Percentiles rank a stretch among this genome's conserved stretches.
Conservation (phyloP, 805 yeast species). For the Ogataea minuta region DNA sequence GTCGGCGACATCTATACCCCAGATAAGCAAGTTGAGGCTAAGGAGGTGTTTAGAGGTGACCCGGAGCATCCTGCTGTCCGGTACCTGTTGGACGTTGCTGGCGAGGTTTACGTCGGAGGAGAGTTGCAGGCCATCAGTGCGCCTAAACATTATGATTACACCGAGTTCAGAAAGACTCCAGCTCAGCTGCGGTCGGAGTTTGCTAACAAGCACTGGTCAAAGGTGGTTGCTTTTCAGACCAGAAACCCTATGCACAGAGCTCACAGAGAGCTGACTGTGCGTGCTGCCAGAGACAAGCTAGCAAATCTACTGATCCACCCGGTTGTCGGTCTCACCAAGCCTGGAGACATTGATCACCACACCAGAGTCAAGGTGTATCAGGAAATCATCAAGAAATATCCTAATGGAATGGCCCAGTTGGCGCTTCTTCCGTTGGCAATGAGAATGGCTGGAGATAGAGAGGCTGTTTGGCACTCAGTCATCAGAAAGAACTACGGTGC, state of each 20-base stretch:
- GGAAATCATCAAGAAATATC: slow-evolving; percentile 88
- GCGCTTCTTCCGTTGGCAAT: slow-evolving; percentile 90
- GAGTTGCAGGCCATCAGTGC: slow-evolving; percentile 75
- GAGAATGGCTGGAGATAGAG: slow-evolving; percentile 99
- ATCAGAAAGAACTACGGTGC: slow-evolving; percentile 96
- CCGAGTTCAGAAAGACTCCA: slow-evolving; percentile 84
- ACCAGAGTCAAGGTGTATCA: slow-evolving; percentile 95
- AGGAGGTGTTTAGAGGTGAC: slow-evolving; percentile 90
- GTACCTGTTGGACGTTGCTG: slow-evolving; percentile 69
- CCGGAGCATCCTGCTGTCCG: slow-evolving; percentile 93
- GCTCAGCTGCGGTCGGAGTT: slow-evolving; percentile 87
- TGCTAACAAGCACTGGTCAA: slow-evolving; percentile 74
- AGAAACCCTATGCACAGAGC: slow-evolving; percentile 99
- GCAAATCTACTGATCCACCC: slow-evolving; percentile 92
- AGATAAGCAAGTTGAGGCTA: slow-evolving; percentile 75
- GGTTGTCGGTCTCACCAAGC: slow-evolving; percentile 94
- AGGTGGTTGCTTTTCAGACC: slow-evolving; percentile 95
- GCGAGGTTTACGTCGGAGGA: slow-evolving; percentile 89
- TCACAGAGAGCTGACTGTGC: slow-evolving; percentile 90
- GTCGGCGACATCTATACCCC: slow-evolving; percentile 79
- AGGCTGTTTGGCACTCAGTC: slow-evolving; percentile 97
- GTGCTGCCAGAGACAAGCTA: slow-evolving; percentile 92
- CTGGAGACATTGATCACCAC: slow-evolving; percentile 97
- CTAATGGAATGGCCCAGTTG: slow-evolving; percentile 88
- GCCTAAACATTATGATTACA: slow-evolving; percentile 89